Evolutionary conservation across 352 stramenopile genomes (phyloP), one percentile per base, ranked within the genome.

Genomic region (Peronospora farinosa): DNA sequence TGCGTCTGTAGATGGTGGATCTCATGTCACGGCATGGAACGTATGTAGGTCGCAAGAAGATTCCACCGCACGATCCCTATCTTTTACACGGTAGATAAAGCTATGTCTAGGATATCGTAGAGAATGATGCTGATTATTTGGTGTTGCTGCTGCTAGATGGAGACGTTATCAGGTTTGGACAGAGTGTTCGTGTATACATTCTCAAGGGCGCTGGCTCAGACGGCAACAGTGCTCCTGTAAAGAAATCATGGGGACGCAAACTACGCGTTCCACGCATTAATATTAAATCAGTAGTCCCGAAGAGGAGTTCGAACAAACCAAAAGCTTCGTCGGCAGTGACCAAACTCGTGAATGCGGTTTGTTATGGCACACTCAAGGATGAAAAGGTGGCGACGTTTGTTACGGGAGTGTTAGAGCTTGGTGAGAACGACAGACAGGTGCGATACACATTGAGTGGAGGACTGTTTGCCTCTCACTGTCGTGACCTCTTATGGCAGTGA

Each of bases 11-110:
- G 84, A 70, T 95, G 38, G 82, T 92, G 45, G 84, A 95, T 40
- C 57, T 95, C 11, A 95, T 95, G 84, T 95, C 84, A 16, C 79
- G 84, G 7, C 84, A 95, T 42, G 84, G 84, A 15, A 95, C 84
- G 36, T 92, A 85, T 41, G 79, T 95, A 16, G 74, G 72, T 2
- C 70, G 77, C 16, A 90, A 86, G 50, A 92, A 95, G 63, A 74
- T 95, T 28, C 81, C 84, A 6, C 84, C 84, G 0, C 84, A 95
- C 21, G 84, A 95, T 48, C 84, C 84, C 17, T 87, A 70, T 47
- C 43, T 95, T 31, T 63, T 95, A 17, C 84, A 91, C 30, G 77
- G 76, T 86, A 67, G 4, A 53, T 5, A n/a, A 16, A 33, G 2
- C 16, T 42, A 35, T 40, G 19, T 30, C 19, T 13, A 28, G 5